Evolutionary conservation across 495 filamentous ascomycete genomes (phyloP).

Genomic region (Hypomontagnella monticulosa): DNA sequence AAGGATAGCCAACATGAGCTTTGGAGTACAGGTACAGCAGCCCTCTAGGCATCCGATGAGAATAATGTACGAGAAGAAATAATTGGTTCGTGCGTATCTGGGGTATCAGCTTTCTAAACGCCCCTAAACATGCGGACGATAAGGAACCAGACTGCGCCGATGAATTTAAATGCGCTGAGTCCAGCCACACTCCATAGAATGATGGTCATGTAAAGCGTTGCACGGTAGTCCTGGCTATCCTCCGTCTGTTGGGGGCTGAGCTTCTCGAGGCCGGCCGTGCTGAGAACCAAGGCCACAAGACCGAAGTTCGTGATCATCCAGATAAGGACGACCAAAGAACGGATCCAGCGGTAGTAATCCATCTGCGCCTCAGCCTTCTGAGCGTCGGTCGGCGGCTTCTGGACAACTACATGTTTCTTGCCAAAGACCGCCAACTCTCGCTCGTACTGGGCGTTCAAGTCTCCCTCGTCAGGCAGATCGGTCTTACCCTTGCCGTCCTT

Average conservation of each 20-base stretch:
- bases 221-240: slow-evolving; percentile 55
- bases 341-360: slow-evolving; percentile 97
- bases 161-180: slow-evolving; percentile 85
- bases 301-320: slow-evolving; percentile 99
- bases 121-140: slow-evolving; percentile 87
- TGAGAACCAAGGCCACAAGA: slow-evolving; percentile 86
- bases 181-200: slow-evolving; percentile 94
- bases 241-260: slow-evolving; percentile 61
- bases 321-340: slow-evolving; percentile 86
- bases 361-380: slow-evolving; percentile 82
- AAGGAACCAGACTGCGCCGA: slow-evolving; percentile 95
- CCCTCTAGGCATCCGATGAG: slow-evolving; percentile 9
- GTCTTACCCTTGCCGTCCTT: slow-evolving; percentile 97
- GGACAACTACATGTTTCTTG: slow-evolving; percentile 71
- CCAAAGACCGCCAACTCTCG: slow-evolving; percentile 79
- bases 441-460: slow-evolving; percentile 94
- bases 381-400: slow-evolving; percentile 66
- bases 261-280: slow-evolving; percentile 79
- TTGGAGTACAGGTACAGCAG: neutral
- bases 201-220: slow-evolving; percentile 87
- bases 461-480: slow-evolving; percentile 82
- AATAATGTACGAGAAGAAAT: slow-evolving; percentile 1
- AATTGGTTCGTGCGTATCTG: neutral
- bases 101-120: slow-evolving; percentile 50
- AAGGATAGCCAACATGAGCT: neutral